Base-by-base conservation (phyloP, 2,329 filamentous ascomycete genomes). In the Trichoderma polysporum region DNA sequence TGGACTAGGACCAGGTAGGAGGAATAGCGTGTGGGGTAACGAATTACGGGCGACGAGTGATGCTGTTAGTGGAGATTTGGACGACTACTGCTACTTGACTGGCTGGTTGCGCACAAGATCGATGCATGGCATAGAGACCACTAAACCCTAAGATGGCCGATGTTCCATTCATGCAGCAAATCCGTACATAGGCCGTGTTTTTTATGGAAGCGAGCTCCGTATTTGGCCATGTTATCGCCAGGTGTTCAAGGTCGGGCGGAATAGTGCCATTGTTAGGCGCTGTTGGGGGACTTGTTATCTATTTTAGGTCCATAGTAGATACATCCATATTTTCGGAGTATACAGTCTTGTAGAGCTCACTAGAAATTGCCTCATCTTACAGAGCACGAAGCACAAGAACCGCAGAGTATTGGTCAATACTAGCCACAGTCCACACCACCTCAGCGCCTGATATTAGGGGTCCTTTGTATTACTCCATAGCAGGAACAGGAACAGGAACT, bases 11-110 rank as follows among this genome's bases (percentile, higher is more conserved):
- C 49, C n/a, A 53, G 49, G 59, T 45, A 33, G 47, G 47, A 53
- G 49, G 47, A 63, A 63, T 64, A 64, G 61, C 50, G 60, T 64
- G 61, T 64, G 61, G 61, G 61, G 61, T 64, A 64, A 63, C 1
- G 47, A 31, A 47, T 54, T 47, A 39, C 13, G 15, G 33, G 53
- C 33, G 33, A 39, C 19, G 10, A 56, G 31, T 19, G 31, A 56
- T n/a, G 33, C 33, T n/a, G 6, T 27, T 37, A 27, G 61, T 56
- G 61, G 50, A 25, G 50, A 53, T 45, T 41, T 45, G 41, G 50
- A 29, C 15, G 37, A 17, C 22, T 17, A 8, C n/a, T 22, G 41
- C 10, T 19, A 17, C 15, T 10, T 31, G n/a, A 56, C n/a, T 56
- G 61, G 60, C 39, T 54, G 60, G 60, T 25, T n/a, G 53, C 49